Conservation (phyloP, 1,139 yeast species). For the Nakaseomyces kungkrabaensis region DNA sequence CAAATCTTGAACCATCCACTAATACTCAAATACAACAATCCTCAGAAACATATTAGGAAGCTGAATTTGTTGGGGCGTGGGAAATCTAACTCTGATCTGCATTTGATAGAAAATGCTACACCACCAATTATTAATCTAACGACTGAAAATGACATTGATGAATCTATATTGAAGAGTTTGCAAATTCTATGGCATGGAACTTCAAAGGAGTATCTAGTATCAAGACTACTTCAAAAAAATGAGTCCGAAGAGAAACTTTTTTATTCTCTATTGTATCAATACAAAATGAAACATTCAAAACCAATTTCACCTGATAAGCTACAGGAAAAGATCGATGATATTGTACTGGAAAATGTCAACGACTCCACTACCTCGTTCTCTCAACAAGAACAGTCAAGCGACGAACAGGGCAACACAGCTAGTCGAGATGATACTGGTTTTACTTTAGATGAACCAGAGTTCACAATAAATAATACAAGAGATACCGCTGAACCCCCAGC, state of each 20-base stretch:
- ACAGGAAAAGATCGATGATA: slow-evolving; percentile 5
- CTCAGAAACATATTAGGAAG: slow-evolving; percentile 10
- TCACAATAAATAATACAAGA: slow-evolving; percentile 1
- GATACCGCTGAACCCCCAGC: slow-evolving; percentile 12
- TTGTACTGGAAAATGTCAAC: neutral
- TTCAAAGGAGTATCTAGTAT: slow-evolving; percentile 47
- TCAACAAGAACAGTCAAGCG: slow-evolving; percentile 1
- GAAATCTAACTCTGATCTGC: slow-evolving; percentile 28
- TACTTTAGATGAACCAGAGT: neutral
- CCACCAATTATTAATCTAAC: slow-evolving; percentile 29
- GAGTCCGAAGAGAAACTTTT: slow-evolving; percentile 83
- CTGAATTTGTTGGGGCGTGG: slow-evolving; percentile 22
- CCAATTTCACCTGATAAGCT: slow-evolving; percentile 2
- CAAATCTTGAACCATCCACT: slow-evolving; percentile 74
- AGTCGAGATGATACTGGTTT: neutral
- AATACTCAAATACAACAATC: slow-evolving; percentile 49
- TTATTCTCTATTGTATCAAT: slow-evolving; percentile 71
- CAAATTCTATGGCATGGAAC: slow-evolving; percentile 91
- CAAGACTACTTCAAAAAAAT: slow-evolving; percentile 47
- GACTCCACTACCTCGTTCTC: neutral
- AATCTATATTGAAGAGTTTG: slow-evolving; percentile 72
- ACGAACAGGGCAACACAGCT: neutral
- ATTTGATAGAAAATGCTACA: slow-evolving; percentile 16
- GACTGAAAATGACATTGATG: slow-evolving; percentile 55
- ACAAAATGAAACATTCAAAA: slow-evolving; percentile 47